These are phyloP conservation scores for Capronia americana DNA, from an alignment of 2,329 filamentous ascomycete genomes.

Conservation along the genomic window DNA sequence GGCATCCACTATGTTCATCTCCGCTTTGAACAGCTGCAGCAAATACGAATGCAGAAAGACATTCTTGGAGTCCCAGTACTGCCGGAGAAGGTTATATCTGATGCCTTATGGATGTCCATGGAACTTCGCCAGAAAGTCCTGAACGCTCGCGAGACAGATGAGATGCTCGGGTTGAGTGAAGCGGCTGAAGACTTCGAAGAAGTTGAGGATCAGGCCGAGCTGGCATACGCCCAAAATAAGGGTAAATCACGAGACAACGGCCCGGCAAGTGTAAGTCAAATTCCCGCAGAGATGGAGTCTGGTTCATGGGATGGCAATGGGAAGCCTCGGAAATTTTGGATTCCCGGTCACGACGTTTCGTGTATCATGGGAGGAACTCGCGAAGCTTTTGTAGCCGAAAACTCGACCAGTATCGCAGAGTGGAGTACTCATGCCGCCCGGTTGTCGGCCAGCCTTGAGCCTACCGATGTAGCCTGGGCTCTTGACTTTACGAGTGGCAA, in stretches of 20 bases:
- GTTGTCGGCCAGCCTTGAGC: constrained; percentile 59
- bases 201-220: constrained; percentile 23
- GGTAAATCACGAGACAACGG: constrained; percentile 52
- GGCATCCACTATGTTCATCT: constrained; percentile 67
- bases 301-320: constrained; percentile 62
- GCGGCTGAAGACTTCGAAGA: constrained; percentile 43
- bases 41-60: constrained; percentile 59
- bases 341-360: constrained; percentile 61
- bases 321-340: constrained; percentile 64
- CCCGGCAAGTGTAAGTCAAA: constrained; percentile 30
- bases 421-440: constrained; percentile 46
- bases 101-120: constrained; percentile 64
- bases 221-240: constrained; percentile 42
- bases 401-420: constrained; percentile 51
- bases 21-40: constrained; percentile 64
- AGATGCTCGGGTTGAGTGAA: constrained; percentile 60
- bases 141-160: constrained; percentile 58
- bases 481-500: constrained; percentile 60
- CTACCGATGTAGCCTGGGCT: constrained; percentile 63
- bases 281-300: constrained; percentile 50
- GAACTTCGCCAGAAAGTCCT: constrained; percentile 62
- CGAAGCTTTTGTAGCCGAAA: constrained; percentile 58
- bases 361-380: constrained; percentile 62
- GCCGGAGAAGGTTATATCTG: constrained; percentile 61
- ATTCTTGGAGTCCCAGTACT: constrained; percentile 61